Evolutionary conservation across 129 eudicot genomes (phyloP).

Genomic region (Mikania micrantha): DNA sequence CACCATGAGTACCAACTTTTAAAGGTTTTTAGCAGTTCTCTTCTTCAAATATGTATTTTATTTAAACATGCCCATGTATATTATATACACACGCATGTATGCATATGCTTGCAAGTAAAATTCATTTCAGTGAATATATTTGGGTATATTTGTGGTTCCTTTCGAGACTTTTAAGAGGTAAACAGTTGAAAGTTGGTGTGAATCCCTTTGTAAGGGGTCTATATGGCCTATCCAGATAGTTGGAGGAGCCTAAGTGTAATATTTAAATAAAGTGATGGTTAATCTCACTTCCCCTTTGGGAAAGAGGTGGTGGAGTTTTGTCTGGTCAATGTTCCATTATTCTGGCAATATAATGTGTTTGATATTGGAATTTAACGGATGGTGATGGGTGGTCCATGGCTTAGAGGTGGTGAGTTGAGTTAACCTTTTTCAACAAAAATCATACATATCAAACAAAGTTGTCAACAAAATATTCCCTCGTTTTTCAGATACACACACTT

Average conservation of each 20-base stretch:
- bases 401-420: constrained; percentile 1
- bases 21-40: too few species aligned
- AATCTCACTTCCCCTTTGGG: constrained; percentile 21
- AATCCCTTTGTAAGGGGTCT: constrained; percentile 12
- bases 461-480: constrained; percentile 9
- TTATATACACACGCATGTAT: too few species aligned
- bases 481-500: constrained; percentile 4
- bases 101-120: too few species aligned
- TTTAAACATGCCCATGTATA: too few species aligned
- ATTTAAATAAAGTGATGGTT: constrained; percentile 8
- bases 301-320: constrained; percentile 22
- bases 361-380: constrained; percentile 12
- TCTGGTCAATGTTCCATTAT: constrained; percentile 31
- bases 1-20: neutral
- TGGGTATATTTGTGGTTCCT: constrained; percentile 4
- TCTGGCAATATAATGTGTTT: constrained; percentile 17
- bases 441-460: neutral
- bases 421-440: constrained; percentile 5
- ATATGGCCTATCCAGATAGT: constrained; percentile 7
- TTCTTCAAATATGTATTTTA: too few species aligned
- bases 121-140: neutral
- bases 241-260: constrained; percentile 15
- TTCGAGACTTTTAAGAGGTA: neutral
- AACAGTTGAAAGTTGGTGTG: constrained; percentile 1
- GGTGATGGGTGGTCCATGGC: constrained; percentile 7